Percentiles rank a stretch among this genome's conserved stretches.
These are phyloP conservation scores for Acrocalymma vagum DNA, from an alignment of 2,329 filamentous ascomycete genomes.

Conservation along the genomic window DNA sequence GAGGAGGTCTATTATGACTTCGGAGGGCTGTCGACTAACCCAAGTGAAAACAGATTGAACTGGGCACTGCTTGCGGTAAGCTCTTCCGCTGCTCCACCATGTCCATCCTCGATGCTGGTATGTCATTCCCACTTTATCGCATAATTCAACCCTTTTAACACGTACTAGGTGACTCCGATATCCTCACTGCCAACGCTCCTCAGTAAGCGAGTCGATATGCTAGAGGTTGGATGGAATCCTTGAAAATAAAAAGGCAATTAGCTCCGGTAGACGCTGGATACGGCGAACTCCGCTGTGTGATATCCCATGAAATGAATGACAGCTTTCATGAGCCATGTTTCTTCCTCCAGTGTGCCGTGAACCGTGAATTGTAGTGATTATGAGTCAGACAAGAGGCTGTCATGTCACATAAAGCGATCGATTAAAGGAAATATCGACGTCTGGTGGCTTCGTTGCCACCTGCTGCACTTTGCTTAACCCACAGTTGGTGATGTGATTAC, in stretches of 20 bases:
- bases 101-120: constrained; percentile 91
- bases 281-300: constrained; percentile 26
- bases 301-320: constrained; percentile 37
- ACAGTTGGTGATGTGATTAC: constrained; percentile 2
- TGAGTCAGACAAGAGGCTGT: no score
- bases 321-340: constrained; percentile 27
- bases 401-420: no score
- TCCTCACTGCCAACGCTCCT: constrained; percentile 76
- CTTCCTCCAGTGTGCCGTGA: constrained; percentile 7
- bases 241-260: constrained; percentile 22
- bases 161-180: constrained; percentile 77
- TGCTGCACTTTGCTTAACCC: constrained; percentile 1
- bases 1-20: constrained; percentile 88
- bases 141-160: constrained; percentile 18
- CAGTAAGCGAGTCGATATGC: constrained; percentile 38
- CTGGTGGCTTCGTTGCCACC: constrained; percentile 18
- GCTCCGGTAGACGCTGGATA: constrained; percentile 33
- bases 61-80: constrained; percentile 98
- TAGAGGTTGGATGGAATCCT: constrained; percentile 2
- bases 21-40: constrained; percentile 82
- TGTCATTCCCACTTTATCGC: constrained; percentile 14
- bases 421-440: no score
- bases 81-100: constrained; percentile 98
- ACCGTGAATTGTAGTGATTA: no score
- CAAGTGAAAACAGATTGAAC: constrained; percentile 79